Evolutionary conservation across 2,329 filamentous ascomycete genomes (phyloP).

Genomic region (Escovopsis sp.): DNA sequence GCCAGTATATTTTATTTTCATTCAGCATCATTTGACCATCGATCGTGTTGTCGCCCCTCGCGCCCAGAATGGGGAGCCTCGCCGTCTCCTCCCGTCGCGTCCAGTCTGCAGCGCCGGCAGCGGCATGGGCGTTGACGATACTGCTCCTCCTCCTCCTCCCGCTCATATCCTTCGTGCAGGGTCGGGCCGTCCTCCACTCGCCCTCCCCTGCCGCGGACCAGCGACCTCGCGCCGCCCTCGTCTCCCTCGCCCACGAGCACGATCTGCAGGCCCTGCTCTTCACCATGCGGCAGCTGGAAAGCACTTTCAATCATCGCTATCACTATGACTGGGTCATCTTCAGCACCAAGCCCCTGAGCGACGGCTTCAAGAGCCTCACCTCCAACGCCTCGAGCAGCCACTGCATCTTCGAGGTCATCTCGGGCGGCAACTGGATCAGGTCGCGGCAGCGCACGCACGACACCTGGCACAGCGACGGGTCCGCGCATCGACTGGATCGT

Average conservation of each 20-base stretch:
- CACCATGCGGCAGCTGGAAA: constrained; percentile 40
- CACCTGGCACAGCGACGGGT: background rate
- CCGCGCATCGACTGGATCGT: too few species aligned
- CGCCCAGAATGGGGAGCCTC: constrained; percentile 9
- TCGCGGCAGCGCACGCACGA: constrained; percentile 34
- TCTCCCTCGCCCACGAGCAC: constrained; percentile 17
- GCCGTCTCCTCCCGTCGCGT: background rate
- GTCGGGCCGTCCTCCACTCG: constrained; percentile 4
- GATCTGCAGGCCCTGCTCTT: constrained; percentile 18
- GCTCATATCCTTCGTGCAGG: constrained; percentile 7
- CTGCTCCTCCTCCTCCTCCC: constrained; percentile 13
- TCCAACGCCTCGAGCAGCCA: constrained; percentile 55
- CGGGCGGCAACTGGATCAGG: constrained; percentile 61
- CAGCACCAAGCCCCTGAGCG: constrained; percentile 64
- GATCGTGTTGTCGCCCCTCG: too few species aligned
- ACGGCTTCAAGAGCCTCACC: constrained; percentile 59
- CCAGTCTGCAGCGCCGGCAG: background rate
- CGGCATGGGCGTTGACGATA: constrained; percentile 7
- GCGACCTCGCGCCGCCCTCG: constrained; percentile 17
- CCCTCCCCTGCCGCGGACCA: constrained; percentile 9
- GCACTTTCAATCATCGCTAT: constrained; percentile 60
- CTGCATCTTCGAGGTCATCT: constrained; percentile 58
- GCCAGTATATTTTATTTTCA: background rate
- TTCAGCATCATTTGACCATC: too few species aligned
- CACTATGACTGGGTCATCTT: constrained; percentile 85